These are phyloP conservation scores for Colletotrichum sp. DNA, from an alignment of 2,329 filamentous ascomycete genomes.

Conservation along the genomic window DNA sequence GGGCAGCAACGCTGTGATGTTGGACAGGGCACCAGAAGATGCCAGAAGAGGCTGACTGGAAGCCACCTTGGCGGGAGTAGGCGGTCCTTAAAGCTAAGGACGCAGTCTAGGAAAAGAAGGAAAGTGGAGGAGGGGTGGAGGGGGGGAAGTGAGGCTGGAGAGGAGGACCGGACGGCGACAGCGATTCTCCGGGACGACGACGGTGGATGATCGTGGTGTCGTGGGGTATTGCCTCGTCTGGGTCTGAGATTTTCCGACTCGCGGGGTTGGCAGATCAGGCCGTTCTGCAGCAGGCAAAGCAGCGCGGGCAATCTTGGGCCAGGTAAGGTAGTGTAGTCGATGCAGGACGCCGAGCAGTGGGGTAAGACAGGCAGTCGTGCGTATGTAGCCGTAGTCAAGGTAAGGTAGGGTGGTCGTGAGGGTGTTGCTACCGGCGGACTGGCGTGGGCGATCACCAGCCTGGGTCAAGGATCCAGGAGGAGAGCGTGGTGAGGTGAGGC, in stretches of 20 bases:
- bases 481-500: constrained; percentile 12
- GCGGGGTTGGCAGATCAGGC: constrained; percentile 17
- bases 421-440: neutral
- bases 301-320: neutral
- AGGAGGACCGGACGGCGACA: neutral
- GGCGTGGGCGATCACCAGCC: constrained; percentile 12
- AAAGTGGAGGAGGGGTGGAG: constrained; percentile 14
- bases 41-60: constrained; percentile 61
- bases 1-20: constrained; percentile 56
- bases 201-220: constrained; percentile 5
- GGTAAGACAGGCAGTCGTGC: neutral
- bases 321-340: neutral
- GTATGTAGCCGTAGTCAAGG: neutral
- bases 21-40: constrained; percentile 68
- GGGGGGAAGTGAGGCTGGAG: constrained; percentile 18
- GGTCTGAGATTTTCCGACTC: constrained; percentile 6
- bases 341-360: neutral
- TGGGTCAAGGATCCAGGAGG: constrained; percentile 17
- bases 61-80: constrained; percentile 63
- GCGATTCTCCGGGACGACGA: neutral
- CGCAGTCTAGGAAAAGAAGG: constrained; percentile 9
- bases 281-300: constrained; percentile 8
- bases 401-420: neutral
- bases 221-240: constrained; percentile 18
- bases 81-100: constrained; percentile 26